Evolutionary conservation across 345 rosid species (phyloP), one percentile per base, ranked within the genome.

Genomic region (Camelina laxa): DNA sequence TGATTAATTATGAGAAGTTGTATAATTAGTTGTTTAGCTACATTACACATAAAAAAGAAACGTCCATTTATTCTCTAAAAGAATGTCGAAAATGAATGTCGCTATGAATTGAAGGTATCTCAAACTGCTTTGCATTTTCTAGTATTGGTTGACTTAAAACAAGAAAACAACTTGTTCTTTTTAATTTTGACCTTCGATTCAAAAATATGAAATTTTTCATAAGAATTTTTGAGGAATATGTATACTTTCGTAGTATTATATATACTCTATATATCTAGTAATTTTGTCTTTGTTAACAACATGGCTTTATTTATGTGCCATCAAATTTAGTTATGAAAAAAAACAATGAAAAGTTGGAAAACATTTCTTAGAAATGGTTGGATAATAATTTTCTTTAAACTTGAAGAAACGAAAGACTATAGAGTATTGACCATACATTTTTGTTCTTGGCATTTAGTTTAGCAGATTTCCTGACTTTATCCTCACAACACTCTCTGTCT

Each of bases 361-460:
- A 24, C 0, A 42, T 16, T 45, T 65, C 31, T 13, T 36, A 5
- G 5, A 56, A 65, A 21, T 2, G 33, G 2, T 65, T 65, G 20
- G 48, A 24, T 17, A 24, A 54, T 17, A 16, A 2, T 22, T 21
- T 57, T 56, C 50, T 22, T 22, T 12, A 57, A 36, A 12, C 2
- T 67, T 42, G 24, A 75, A 44, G 14, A 45, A 33, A 33, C 8
- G 8, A 33, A 33, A 33, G 45, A 42, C 54, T 22, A 50, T 67
- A 10, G 12, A 76, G 24, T 62, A 4, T 35, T 61, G 69, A 60
- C 79, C 74, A 60, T 60, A 60, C 6, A 42, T 11, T 60, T 68
- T 9, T 20, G 68, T 75, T 67, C 56, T 67, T 69, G 65, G 59
- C 75, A 2, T 68, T 61, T 75, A 60, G 58, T 69, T 68, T 20